Conservation (phyloP, 345 rosid species). For the Luvunga scandens region DNA sequence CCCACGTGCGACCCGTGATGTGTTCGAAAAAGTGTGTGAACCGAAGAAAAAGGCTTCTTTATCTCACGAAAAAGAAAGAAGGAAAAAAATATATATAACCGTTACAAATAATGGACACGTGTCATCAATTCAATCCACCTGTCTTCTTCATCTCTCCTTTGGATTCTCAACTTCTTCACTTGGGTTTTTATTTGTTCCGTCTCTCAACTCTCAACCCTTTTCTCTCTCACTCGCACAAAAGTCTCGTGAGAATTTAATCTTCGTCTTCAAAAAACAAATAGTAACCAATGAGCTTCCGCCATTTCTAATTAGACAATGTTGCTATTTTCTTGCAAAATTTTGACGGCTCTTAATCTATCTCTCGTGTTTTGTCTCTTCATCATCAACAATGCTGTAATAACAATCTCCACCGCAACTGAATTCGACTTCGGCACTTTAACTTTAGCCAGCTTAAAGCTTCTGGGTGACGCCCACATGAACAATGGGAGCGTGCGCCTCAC, state of each 20-base stretch:
- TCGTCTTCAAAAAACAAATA: slow-evolving; percentile 10
- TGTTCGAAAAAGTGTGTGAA: not conserved
- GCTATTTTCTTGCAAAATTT: slow-evolving; percentile 24
- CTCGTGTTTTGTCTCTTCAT: slow-evolving; percentile 38
- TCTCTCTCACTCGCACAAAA: slow-evolving; percentile 21
- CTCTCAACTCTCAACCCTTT: slow-evolving; percentile 16
- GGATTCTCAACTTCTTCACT: slow-evolving; percentile 32
- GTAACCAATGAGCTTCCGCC: slow-evolving; percentile 34
- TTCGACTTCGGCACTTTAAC: slow-evolving; percentile 86
- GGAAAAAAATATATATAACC: slow-evolving; percentile 34
- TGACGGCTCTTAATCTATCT: slow-evolving; percentile 22
- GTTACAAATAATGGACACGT: slow-evolving; percentile 44
- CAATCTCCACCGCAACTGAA: slow-evolving; percentile 35
- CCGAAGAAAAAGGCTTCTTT: not conserved
- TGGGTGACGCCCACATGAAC: slow-evolving; percentile 88
- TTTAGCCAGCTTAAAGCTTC: slow-evolving; percentile 63
- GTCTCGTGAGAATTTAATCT: slow-evolving; percentile 26
- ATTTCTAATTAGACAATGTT: slow-evolving; percentile 30
- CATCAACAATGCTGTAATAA: slow-evolving; percentile 18
- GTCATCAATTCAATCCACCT: slow-evolving; percentile 50
- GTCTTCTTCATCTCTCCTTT: slow-evolving; percentile 42
- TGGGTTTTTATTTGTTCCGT: slow-evolving; percentile 8
- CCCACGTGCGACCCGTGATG: not conserved
- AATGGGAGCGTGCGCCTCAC: slow-evolving; percentile 84
- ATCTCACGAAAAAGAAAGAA: not conserved